phyloP scores from a whole-genome alignment of 2,329 filamentous ascomycete species.

The Apiospora malaysiana region DNA sequence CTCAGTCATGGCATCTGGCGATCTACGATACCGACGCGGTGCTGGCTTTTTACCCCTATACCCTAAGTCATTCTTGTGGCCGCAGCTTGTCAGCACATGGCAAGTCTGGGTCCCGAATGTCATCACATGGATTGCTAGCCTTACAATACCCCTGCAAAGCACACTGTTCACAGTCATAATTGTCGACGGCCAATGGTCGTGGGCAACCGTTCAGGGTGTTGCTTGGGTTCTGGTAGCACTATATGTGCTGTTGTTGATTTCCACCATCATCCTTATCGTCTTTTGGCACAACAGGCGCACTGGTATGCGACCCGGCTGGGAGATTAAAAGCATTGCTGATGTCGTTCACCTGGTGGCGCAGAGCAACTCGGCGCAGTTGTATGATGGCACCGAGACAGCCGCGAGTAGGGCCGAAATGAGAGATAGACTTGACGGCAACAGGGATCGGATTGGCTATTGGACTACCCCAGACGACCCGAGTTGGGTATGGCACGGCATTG shows the following conservation, averaged over 20 bases:
- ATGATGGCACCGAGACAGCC: conserved; percentile 70
- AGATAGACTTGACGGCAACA: conserved; percentile 60
- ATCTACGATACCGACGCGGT: conserved; percentile 62
- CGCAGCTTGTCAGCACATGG: conserved; percentile 64
- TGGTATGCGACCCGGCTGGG: conserved; percentile 75
- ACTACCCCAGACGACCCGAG: conserved; percentile 67
- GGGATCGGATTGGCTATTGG: conserved; percentile 88
- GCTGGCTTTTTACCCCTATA: conserved; percentile 73
- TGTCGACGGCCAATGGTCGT: conserved; percentile 69
- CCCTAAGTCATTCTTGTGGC: conserved; percentile 71
- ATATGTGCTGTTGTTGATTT: conserved; percentile 70
- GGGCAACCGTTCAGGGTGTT: conserved; percentile 79
- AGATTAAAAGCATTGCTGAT: conserved; percentile 81
- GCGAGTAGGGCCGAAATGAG: conserved; percentile 57
- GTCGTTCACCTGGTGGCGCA: conserved; percentile 78
- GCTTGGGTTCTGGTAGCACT: conserved; percentile 79
- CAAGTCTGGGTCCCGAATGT: conserved; percentile 70
- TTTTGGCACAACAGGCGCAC: conserved; percentile 71
- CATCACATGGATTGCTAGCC: conserved; percentile 77
- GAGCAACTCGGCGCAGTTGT: conserved; percentile 79
- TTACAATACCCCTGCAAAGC: conserved; percentile 82
- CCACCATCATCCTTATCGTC: conserved; percentile 62
- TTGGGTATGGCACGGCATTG: conserved; percentile 71
- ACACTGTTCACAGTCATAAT: conserved; percentile 72
- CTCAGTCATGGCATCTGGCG: conserved; percentile 72